Evolutionary conservation across 805 yeast species (phyloP).

Genomic region (Alloascoidea hylecoeti): DNA sequence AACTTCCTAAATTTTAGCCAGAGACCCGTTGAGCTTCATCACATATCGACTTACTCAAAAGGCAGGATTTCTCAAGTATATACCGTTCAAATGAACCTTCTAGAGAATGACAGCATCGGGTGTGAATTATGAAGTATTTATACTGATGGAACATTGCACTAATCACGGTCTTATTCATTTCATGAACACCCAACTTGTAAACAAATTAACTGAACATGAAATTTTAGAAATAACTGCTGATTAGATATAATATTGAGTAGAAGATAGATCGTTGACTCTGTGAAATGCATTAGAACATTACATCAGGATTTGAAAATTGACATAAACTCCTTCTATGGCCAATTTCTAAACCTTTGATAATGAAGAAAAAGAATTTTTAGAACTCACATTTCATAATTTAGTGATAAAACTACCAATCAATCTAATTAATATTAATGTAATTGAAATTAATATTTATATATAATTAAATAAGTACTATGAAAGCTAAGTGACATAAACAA

Average conservation of each 20-base stretch:
- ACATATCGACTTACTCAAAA: slow-evolving; percentile 2
- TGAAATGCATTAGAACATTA: slow-evolving; percentile 77
- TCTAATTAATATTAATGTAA: too few species aligned
- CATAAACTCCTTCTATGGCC: too few species aligned
- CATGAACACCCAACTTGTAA: slow-evolving; percentile 76
- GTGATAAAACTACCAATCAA: too few species aligned
- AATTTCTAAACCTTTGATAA: too few species aligned
- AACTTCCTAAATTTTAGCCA: too few species aligned
- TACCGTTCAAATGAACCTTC: slow-evolving; percentile 55
- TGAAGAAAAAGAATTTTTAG: too few species aligned
- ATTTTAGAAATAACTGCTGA: slow-evolving; percentile 74
- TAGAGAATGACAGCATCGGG: slow-evolving; percentile 30
- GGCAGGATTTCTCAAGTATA: slow-evolving; percentile 94
- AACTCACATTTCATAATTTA: too few species aligned
- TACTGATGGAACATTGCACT: slow-evolving; percentile 88
- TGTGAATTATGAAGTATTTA: slow-evolving; percentile 67
- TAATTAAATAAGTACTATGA: too few species aligned
- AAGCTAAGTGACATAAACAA: too few species aligned
- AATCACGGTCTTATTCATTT: slow-evolving; percentile 70
- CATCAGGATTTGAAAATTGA: slow-evolving; percentile 94
- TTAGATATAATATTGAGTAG: too few species aligned
- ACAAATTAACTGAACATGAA: slow-evolving; percentile 64
- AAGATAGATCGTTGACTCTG: slow-evolving; percentile 66
- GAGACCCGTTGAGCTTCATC: not conserved
- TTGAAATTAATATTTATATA: too few species aligned